Evolutionary conservation across 768 basidiomycete genomes (phyloP), one percentile per base, ranked within the genome.

Genomic region (Russula abietina): DNA sequence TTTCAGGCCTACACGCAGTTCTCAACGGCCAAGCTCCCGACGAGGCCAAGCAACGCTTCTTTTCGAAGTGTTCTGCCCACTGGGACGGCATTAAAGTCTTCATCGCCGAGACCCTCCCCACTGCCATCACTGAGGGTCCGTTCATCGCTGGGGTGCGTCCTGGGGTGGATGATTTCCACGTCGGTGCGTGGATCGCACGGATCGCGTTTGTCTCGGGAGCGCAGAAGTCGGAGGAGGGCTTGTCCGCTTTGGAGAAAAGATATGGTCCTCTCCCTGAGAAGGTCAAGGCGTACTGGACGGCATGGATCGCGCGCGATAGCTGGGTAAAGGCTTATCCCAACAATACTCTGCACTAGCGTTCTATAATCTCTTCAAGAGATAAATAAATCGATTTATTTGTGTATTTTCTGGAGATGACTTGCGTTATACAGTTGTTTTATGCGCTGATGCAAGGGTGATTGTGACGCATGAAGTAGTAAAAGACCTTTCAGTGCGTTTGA

Each of bases 91-190:
- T 81, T 69, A 69, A 69, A 54, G 54, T 48, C 48, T 80, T 79
- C 71, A 69, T 79, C 55, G 65, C 72, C 38, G 71, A 75, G 32
- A 73, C 76, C 33, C 76, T 85, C 49, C 76, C 79, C 4, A 64
- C 65, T 0, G 60, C 73, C 58, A 72, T 85, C 22, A 77, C 78
- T 19, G 72, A 71, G 16, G 74, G 71, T 9, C 76, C 76, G 4
- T 84, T 84, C 72, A 73, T 82, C 41, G 79, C 76, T n/a, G 83
- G 81, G 8, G 75, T 70, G 4, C 66, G 57, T 43, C 81, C 82
- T 0, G 77, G 81, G 12, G 81, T 82, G 68, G 81, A 81, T 59
- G 84, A 83, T 67, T 82, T 80, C 73, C 82, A 83, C 71, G 71
- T 84, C 46, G 79, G 65, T 7, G 80, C 76, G 12, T 85, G 81